A percentile compares a stretch with the other conserved stretches of the same genome.
Conservation (phyloP, 2,329 filamentous ascomycete genomes). For the Colletotrichum siamense region DNA sequence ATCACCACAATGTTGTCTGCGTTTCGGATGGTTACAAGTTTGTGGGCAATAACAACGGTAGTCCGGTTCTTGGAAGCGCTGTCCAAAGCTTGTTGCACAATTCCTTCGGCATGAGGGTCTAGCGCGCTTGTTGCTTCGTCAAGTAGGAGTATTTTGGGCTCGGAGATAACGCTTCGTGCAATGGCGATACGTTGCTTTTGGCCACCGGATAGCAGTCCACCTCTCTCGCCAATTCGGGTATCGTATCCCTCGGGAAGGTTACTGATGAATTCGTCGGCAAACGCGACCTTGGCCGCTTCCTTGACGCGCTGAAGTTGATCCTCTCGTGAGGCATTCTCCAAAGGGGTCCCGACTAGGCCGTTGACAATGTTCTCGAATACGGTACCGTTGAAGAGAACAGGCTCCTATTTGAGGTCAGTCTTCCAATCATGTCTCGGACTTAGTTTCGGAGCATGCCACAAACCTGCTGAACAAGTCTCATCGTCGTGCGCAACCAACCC, state of each 20-base stretch:
- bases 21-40: conserved; percentile 45
- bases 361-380: conserved; percentile 28
- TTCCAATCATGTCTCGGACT: background rate
- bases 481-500: conserved; percentile 32
- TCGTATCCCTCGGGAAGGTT: conserved; percentile 28
- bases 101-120: conserved; percentile 44
- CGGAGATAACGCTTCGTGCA: conserved; percentile 65
- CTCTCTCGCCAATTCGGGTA: conserved; percentile 29
- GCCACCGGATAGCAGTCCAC: conserved; percentile 49
- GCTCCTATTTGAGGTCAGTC: conserved; percentile 26
- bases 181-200: conserved; percentile 73
- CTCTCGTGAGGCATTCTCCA: conserved; percentile 5
- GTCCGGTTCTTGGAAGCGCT: conserved; percentile 61
- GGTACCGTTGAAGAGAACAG: conserved; percentile 28
- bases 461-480: conserved; percentile 35
- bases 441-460: background rate
- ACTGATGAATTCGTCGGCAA: conserved; percentile 28
- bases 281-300: conserved; percentile 30
- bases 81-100: conserved; percentile 61
- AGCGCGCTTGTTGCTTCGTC: conserved; percentile 70
- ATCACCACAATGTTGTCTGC: conserved; percentile 38
- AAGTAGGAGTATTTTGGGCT: conserved; percentile 66
- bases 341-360: conserved; percentile 24
- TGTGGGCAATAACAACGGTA: conserved; percentile 68
- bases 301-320: conserved; percentile 41